Base-by-base conservation (phyloP, 306 rosid species). In the Benincasa hispida region DNA sequence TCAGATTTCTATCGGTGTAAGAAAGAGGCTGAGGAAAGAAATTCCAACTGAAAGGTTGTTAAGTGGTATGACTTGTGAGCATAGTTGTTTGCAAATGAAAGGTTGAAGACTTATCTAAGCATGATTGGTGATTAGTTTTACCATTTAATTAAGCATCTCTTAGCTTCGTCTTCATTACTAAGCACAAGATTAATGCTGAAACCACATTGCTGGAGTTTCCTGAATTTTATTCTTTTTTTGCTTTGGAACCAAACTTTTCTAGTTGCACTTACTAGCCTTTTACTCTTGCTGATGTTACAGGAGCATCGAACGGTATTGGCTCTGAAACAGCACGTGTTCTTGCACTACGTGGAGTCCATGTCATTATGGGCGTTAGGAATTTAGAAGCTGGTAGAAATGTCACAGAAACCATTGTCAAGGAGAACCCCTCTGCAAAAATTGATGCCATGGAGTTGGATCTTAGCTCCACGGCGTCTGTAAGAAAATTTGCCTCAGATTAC, bases 241-340 rank as follows among this genome's bases (percentile, higher is more conserved):
- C 21, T 62, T 42, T 70, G n/a, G 57, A 27, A 70, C 5, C 22
- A 45, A 42, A 55, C 56, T 27, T 48, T 48, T 53, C 18, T 25
- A 47, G 55, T 72, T 45, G 39, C 41, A 14, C 24, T 42, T 79
- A 68, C 28, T 21, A 28, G 35, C 24, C 6, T 30, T 27, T 74
- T 37, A 4, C 60, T 28, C 48, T 32, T 86, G 70, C 21, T 39
- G 79, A 18, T 72, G 81, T 82, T 57, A 79, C 87, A 91, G 98
- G 98, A 81, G 88, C 96, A 62, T 86, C 92, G 10, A 84, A 89
- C 83, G 98, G 98, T 5, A 93, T 90, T 81, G 97, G 97, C 21
- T 81, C 75, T 25, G 98, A 93, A 85, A 90, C 96, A 22, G 48
- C 93, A 3, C 80, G 94, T 34, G 97, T 91, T 80, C 97, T 93